phyloP scores from a whole-genome alignment of 2,329 filamentous ascomycete species.

The Penicillium sp. region DNA sequence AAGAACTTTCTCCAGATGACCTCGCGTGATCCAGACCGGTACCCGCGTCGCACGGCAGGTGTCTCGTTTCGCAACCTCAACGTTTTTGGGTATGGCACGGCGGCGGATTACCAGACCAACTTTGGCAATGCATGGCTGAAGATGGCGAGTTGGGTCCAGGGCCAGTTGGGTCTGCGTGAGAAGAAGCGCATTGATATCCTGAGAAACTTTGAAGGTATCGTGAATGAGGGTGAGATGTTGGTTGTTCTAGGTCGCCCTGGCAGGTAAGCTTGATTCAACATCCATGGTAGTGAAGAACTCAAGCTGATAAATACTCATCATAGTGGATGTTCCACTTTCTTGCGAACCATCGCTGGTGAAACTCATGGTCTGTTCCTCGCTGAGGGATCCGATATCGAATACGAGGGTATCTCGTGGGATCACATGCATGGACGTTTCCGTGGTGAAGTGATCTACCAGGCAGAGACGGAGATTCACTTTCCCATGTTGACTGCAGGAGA shows the following conservation, averaged over 20 bases:
- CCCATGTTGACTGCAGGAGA: slow-evolving; percentile 77
- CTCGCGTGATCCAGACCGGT: slow-evolving; percentile 38
- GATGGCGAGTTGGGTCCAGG: slow-evolving; percentile 37
- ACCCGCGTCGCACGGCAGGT: slow-evolving; percentile 44
- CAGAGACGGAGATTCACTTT: slow-evolving; percentile 82
- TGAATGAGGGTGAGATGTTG: slow-evolving; percentile 62
- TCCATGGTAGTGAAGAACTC: not conserved
- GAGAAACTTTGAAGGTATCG: slow-evolving; percentile 66
- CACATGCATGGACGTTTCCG: slow-evolving; percentile 78
- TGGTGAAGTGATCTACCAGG: slow-evolving; percentile 86
- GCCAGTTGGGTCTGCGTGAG: slow-evolving; percentile 40
- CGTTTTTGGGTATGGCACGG: slow-evolving; percentile 52
- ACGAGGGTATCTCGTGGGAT: slow-evolving; percentile 68
- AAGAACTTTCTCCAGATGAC: slow-evolving; percentile 47
- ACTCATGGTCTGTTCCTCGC: slow-evolving; percentile 80
- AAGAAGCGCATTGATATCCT: slow-evolving; percentile 63
- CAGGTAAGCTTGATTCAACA: slow-evolving; percentile 35
- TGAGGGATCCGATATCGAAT: slow-evolving; percentile 75
- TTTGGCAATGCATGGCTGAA: slow-evolving; percentile 53
- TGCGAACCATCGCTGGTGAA: slow-evolving; percentile 84
- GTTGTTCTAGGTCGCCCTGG: slow-evolving; percentile 59
- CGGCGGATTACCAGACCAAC: slow-evolving; percentile 53
- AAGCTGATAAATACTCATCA: slow-evolving; percentile 11
- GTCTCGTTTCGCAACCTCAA: slow-evolving; percentile 53
- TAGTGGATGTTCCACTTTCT: slow-evolving; percentile 74